Percentiles rank a stretch among this genome's conserved stretches.
phyloP scores from a whole-genome alignment of 2,329 filamentous ascomycete species.

The Botrytis hyacinthi region DNA sequence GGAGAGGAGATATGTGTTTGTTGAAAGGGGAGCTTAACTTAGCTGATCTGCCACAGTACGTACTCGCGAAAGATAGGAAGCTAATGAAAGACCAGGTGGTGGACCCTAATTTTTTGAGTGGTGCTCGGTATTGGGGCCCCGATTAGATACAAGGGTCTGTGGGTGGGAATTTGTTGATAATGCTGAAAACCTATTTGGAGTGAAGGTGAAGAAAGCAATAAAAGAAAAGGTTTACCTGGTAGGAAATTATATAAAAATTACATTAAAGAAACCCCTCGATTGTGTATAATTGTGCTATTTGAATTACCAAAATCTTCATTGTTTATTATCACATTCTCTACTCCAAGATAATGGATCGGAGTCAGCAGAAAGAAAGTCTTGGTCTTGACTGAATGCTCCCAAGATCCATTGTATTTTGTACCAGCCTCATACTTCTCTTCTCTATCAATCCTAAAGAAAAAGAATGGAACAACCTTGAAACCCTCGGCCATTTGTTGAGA shows the following conservation, averaged over 20 bases:
- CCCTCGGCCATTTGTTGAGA: conserved; percentile 18
- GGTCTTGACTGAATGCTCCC: not conserved
- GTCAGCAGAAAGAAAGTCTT: not conserved
- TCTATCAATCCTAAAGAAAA: not conserved
- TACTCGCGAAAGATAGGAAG: not conserved
- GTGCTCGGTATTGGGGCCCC: not conserved
- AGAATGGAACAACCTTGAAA: conserved; percentile 3
- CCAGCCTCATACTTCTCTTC: not conserved
- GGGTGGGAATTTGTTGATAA: conserved; percentile 2
- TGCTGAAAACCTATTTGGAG: not conserved
- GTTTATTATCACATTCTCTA: too few species aligned
- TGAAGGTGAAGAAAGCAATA: not conserved
- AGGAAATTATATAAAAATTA: not conserved
- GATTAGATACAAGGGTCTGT: not conserved
- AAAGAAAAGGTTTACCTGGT: not conserved
- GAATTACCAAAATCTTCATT: not conserved
- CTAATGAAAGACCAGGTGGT: conserved; percentile 16
- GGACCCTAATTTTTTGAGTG: not conserved
- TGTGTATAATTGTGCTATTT: not conserved
- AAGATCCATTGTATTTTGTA: not conserved
- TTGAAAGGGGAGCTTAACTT: conserved; percentile 1
- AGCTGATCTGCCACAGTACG: not conserved
- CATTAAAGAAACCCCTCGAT: not conserved
- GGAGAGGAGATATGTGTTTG: conserved; percentile 2
- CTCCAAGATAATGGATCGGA: not conserved